phyloP scores from a whole-genome alignment of 768 basidiomycete species.

The Mycena haematopus region DNA sequence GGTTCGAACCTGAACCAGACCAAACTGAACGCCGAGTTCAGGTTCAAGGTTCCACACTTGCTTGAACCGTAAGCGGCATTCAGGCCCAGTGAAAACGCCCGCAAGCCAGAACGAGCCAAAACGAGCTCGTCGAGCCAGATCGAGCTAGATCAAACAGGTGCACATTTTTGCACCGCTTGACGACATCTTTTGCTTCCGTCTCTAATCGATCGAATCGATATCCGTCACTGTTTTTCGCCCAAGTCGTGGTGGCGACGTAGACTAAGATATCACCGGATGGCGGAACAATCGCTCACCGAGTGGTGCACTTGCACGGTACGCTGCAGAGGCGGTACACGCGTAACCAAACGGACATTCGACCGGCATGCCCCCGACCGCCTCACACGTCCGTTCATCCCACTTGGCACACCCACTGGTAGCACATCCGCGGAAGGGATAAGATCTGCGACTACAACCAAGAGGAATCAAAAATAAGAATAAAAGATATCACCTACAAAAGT shows the following conservation, averaged over 20 bases:
- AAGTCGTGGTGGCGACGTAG: not conserved
- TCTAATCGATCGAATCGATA: no score
- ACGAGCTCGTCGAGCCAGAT: not conserved
- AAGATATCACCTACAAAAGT: no score
- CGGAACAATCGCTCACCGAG: not conserved
- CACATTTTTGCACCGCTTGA: slow-evolving; percentile 1
- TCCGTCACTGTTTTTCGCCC: not conserved
- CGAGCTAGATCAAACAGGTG: not conserved
- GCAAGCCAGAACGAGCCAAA: not conserved
- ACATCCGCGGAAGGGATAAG: not conserved
- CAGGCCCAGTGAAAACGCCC: not conserved
- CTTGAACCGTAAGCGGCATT: no score
- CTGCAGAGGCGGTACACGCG: not conserved
- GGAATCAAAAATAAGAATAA: no score
- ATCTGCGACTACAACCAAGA: not conserved
- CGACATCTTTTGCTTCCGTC: no score
- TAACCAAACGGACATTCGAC: not conserved
- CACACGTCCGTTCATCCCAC: not conserved
- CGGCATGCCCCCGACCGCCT: not conserved
- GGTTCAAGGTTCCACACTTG: no score
- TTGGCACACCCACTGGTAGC: not conserved
- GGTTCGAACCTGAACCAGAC: no score
- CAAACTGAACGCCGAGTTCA: no score
- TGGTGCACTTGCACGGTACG: not conserved
- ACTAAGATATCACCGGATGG: not conserved